Evolutionary conservation across 2,329 filamentous ascomycete genomes (phyloP), one percentile per base, ranked within the genome.

Genomic region (Penicillium sumatraense): DNA sequence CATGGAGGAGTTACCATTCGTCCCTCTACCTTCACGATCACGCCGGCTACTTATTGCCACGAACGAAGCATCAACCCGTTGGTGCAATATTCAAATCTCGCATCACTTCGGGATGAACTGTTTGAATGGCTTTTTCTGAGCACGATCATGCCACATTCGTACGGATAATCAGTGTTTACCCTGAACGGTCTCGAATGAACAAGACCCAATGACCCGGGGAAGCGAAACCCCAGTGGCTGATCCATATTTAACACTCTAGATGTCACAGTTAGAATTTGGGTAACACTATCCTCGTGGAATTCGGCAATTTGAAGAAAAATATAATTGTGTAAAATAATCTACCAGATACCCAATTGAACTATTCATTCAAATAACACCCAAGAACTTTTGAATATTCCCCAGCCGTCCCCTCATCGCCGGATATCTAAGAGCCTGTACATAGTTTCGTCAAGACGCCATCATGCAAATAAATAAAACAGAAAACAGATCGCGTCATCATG

Each of bases 391-490:
- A 46, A 27, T 41, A 55, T 35, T 29, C 50, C 49, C 10, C 47
- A 42, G 59, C 51, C 33, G 44, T 51, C 51, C 52, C 26, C 58
- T 49, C 51, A 56, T 55, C 60, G 62, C 53, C 55, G 49, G 56
- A 67, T 62, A 68, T 64, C 60, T 63, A 52, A 54, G 57, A 59
- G 27, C 55, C 59, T 61, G 59, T 65, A 63, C 49, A 65, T 55
- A 57, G 62, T 63, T 62, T 50, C 61, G 40, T 31, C 16, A 59
- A 60, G 56, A 65, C 63, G 63, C 63, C 63, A 16, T 51, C 47
- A 61, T 59, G 55, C 58, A 48, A 56, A 55, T 2, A 60, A 45
- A 56, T 53, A 2, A 60, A 60, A 38, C 42, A 54, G 53, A 46
- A 55, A 68, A 53, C 35, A 41, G 36, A 36, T 60, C 55, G 60